Evolutionary conservation across 768 basidiomycete genomes (phyloP), one percentile per base, ranked within the genome.

Genomic region (Glaciozyma martinii): DNA sequence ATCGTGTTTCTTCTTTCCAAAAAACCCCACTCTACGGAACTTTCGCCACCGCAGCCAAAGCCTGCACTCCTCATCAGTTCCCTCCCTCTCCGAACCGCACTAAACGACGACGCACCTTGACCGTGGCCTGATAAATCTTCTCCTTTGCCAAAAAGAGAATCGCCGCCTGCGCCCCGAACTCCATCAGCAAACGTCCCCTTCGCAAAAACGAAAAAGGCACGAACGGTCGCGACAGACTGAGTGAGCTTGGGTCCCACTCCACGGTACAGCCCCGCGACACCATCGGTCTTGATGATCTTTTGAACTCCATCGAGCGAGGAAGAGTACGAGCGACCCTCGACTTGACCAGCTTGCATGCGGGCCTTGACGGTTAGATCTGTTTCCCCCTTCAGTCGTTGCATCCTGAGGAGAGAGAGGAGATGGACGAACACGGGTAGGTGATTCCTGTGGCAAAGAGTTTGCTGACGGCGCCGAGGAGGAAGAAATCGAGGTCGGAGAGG

Each of bases 131-230:
- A 68, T 78, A 80, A 55, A 79, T 77, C 68, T 90, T 82, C 72
- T 86, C 82, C 76, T 98, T 94, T 10, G 88, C 84, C 19, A 86
- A 88, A 74, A 98, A 98, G 69, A 98, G 81, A 71, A 98, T 90
- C 9, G 91, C 90, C 3, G 69, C 21, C 67, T 68, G 52, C 30
- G 55, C 25, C 23, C 3, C 0, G 12, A 25, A 33, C n/a, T 10
- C 33, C 6, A 47, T 7, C 25, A 3, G 50, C 8, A 10, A 4
- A 12, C 2, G 54, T 57, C 62, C 23, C 18, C 23, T n/a, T 37
- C 18, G 9, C 18, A n/a, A 46, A 25, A n/a, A 13, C 25, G n/a
- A 25, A 27, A 18, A 13, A 25, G 19, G 32, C 18, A 33, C 63
- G 25, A 55, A 63, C 64, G 3, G 69, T 71, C 23, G 66, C 66